phyloP scores from a whole-genome alignment of 2,329 filamentous ascomycete species.

The Scedosporium aurantiacum region DNA sequence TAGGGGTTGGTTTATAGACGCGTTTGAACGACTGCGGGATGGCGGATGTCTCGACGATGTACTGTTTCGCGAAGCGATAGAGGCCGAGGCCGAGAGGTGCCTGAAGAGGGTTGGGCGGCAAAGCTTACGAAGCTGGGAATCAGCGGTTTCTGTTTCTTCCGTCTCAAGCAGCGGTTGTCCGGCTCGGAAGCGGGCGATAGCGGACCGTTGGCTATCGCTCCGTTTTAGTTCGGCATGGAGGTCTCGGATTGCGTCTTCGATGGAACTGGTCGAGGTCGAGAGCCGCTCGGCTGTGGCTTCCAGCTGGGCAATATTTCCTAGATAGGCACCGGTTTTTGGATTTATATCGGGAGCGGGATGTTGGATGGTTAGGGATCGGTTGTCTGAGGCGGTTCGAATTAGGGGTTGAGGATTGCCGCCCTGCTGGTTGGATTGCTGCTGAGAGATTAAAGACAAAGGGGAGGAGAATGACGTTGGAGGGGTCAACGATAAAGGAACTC shows the following conservation, averaged over 20 bases:
- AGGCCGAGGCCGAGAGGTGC: slow-evolving; percentile 39
- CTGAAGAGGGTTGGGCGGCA: slow-evolving; percentile 22
- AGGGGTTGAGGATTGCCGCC: slow-evolving; percentile 24
- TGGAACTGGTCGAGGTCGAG: slow-evolving; percentile 57
- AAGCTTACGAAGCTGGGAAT: slow-evolving; percentile 13
- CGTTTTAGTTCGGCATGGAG: slow-evolving; percentile 61
- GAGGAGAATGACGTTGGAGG: slow-evolving; percentile 6
- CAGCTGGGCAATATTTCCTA: slow-evolving; percentile 59
- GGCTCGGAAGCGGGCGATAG: slow-evolving; percentile 35
- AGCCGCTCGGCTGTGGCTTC: slow-evolving; percentile 67
- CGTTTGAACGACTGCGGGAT: neutral
- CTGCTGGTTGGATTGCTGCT: slow-evolving; percentile 12
- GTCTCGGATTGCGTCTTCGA: slow-evolving; percentile 66
- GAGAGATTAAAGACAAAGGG: slow-evolving; percentile 9
- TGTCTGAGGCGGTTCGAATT: slow-evolving; percentile 34
- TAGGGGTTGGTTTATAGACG: neutral
- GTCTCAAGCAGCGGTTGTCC: neutral
- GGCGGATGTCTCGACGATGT: neutral
- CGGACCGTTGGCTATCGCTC: slow-evolving; percentile 56
- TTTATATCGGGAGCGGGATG: slow-evolving; percentile 54
- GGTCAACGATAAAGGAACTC: neutral
- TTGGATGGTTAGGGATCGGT: slow-evolving; percentile 32
- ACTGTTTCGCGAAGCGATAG: slow-evolving; percentile 54
- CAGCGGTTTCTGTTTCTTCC: slow-evolving; percentile 6
- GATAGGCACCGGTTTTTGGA: slow-evolving; percentile 48